Conservation (phyloP, 1,139 yeast genomes). For the Scheffersomyces segobiensis region DNA sequence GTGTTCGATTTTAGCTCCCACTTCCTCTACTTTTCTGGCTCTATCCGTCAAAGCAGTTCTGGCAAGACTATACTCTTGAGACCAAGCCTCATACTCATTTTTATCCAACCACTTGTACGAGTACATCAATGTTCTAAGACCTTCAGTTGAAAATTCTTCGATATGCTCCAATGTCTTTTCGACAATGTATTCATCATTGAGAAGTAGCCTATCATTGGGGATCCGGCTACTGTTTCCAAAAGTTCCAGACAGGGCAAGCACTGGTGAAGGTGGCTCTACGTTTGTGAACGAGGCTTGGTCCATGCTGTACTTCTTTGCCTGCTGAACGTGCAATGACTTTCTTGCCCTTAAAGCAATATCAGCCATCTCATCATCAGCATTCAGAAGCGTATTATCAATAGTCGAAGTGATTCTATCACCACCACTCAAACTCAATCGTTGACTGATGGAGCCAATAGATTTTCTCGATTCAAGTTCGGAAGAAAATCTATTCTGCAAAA, state of each 20-base stretch:
- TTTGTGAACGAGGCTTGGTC: slow-evolving; percentile 12
- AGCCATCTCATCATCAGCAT: slow-evolving; percentile 57
- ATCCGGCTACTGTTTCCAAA: slow-evolving; percentile 17
- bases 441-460: slow-evolving; percentile 32
- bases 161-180: slow-evolving; percentile 87
- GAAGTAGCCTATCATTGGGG: slow-evolving; percentile 62
- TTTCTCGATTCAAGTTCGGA: slow-evolving; percentile 30
- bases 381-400: slow-evolving; percentile 58
- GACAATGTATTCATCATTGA: slow-evolving; percentile 75
- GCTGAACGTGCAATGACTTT: slow-evolving; percentile 64
- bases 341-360: slow-evolving; percentile 61
- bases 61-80: slow-evolving; percentile 66
- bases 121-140: slow-evolving; percentile 84
- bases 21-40: slow-evolving; percentile 61
- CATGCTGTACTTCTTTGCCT: slow-evolving; percentile 53
- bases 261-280: slow-evolving; percentile 1
- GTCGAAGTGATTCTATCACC: slow-evolving; percentile 36
- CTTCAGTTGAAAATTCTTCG: slow-evolving; percentile 93
- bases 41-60: slow-evolving; percentile 75
- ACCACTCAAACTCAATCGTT: slow-evolving; percentile 28
- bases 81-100: slow-evolving; percentile 67
- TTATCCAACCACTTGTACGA: slow-evolving; percentile 71
- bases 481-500: slow-evolving; percentile 52
- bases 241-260: slow-evolving; percentile 8
- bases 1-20: slow-evolving; percentile 72